Conservation (phyloP, 306 rosid species). For the Cucurbita pepo region DNA sequence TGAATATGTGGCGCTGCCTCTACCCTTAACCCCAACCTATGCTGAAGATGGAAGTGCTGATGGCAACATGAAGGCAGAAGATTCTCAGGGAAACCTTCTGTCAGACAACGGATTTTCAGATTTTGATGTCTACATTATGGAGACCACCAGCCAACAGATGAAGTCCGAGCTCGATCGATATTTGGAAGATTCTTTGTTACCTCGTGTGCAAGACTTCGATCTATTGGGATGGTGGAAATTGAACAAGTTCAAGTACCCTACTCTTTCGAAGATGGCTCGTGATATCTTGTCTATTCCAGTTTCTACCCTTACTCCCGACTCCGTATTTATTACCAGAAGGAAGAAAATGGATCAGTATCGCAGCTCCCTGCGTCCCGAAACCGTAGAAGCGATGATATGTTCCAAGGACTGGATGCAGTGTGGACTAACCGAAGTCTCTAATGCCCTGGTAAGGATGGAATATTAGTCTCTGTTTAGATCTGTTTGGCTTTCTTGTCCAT, state of each 20-base stretch:
- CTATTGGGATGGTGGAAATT: slow-evolving; percentile 90
- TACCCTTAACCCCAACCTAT: slow-evolving; percentile 72
- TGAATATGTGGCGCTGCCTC: slow-evolving; percentile 65
- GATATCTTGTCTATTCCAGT: slow-evolving; percentile 68
- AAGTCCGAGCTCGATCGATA: slow-evolving; percentile 84
- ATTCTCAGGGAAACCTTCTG: slow-evolving; percentile 33
- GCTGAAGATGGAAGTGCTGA: slow-evolving; percentile 48
- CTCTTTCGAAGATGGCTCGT: slow-evolving; percentile 88
- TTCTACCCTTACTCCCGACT: slow-evolving; percentile 40
- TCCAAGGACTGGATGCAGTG: slow-evolving; percentile 89
- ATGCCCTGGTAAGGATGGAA: slow-evolving; percentile 42
- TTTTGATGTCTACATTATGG: slow-evolving; percentile 89
- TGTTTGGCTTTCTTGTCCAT: not conserved
- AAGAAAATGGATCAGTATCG: slow-evolving; percentile 75
- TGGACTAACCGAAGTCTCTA: slow-evolving; percentile 29
- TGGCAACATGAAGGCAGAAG: slow-evolving; percentile 23
- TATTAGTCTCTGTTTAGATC: slow-evolving; percentile 20
- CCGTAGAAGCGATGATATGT: slow-evolving; percentile 77
- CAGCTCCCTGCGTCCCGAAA: slow-evolving; percentile 69
- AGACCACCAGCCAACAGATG: slow-evolving; percentile 72
- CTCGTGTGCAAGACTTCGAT: slow-evolving; percentile 73
- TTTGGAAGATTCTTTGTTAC: slow-evolving; percentile 73
- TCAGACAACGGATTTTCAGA: slow-evolving; percentile 73
- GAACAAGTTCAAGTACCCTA: slow-evolving; percentile 80
- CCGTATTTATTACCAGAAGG: slow-evolving; percentile 32